Evolutionary conservation across 2,329 filamentous ascomycete species (phyloP).

Genomic region (Colletotrichum euphorbiae): DNA sequence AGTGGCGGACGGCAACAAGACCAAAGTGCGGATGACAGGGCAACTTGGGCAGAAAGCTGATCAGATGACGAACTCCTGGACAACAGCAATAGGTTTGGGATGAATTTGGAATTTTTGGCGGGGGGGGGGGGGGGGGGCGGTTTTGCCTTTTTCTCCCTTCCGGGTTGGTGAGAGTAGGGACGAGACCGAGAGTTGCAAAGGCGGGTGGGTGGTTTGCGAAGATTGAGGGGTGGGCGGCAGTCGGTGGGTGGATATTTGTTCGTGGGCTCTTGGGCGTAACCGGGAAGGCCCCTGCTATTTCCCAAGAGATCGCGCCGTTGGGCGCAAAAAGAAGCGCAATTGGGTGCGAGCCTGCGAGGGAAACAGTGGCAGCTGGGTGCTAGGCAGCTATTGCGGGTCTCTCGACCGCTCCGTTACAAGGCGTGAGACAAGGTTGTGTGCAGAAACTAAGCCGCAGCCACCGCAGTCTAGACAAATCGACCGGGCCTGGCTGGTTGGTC

Average conservation of each 20-base stretch:
- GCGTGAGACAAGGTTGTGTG: conserved; percentile 29
- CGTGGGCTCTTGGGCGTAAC: conserved; percentile 37
- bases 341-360: conserved; percentile 38
- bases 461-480: conserved; percentile 24
- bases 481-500: conserved; percentile 10
- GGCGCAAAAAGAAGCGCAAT: conserved; percentile 40
- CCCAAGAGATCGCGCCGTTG: conserved; percentile 39
- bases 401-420: conserved; percentile 36
- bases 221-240: conserved; percentile 40
- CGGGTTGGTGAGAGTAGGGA: not conserved
- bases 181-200: conserved; percentile 27
- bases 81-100: not conserved
- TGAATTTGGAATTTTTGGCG: conserved; percentile 17
- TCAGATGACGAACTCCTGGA: conserved; percentile 25
- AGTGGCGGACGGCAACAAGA: conserved; percentile 8
- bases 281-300: conserved; percentile 39
- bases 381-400: conserved; percentile 42
- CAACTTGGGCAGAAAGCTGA: conserved; percentile 13
- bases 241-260: conserved; percentile 38
- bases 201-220: conserved; percentile 31
- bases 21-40: conserved; percentile 17
- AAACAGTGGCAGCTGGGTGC: conserved; percentile 39
- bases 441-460: conserved; percentile 38
- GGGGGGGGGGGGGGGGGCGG: not conserved
- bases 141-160: conserved; percentile 12